Evolutionary conservation across 2,329 filamentous ascomycete genomes (phyloP).

Genomic region (Aschersonia sp.): DNA sequence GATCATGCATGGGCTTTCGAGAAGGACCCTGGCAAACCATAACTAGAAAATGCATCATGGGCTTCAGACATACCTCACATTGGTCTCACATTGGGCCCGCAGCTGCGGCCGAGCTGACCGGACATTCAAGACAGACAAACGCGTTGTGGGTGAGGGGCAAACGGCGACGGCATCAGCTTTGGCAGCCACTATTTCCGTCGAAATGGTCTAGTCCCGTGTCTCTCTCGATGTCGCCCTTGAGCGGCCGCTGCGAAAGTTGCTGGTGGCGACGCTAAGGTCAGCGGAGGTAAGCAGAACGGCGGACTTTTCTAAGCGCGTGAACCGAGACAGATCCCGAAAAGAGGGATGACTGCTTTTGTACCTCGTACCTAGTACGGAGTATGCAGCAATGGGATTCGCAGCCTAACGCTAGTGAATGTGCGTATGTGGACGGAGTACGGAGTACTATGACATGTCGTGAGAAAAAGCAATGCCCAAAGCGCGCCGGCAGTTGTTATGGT

Average conservation of each 20-base stretch:
- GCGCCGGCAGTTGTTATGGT: neutral
- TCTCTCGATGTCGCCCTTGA: neutral
- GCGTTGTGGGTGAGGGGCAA: neutral
- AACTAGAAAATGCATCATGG: neutral
- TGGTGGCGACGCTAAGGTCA: no score
- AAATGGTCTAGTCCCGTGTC: neutral
- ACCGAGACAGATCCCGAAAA: no score
- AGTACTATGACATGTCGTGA: no score
- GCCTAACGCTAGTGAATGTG: neutral
- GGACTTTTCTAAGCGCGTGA: no score
- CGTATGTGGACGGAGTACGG: neutral
- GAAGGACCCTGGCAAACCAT: neutral
- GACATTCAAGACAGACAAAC: neutral
- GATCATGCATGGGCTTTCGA: neutral
- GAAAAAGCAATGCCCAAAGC: neutral
- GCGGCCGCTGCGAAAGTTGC: no score
- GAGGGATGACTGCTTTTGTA: no score
- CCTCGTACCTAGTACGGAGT: no score
- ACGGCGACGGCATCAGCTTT: neutral
- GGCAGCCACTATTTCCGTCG: neutral
- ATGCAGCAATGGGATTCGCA: neutral
- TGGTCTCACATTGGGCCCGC: neutral
- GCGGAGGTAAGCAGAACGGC: no score
- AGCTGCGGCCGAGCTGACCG: neutral
- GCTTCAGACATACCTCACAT: neutral